Evolutionary conservation across 2,329 filamentous ascomycete species (phyloP).

Genomic region (Aspergillus hiratsukae): DNA sequence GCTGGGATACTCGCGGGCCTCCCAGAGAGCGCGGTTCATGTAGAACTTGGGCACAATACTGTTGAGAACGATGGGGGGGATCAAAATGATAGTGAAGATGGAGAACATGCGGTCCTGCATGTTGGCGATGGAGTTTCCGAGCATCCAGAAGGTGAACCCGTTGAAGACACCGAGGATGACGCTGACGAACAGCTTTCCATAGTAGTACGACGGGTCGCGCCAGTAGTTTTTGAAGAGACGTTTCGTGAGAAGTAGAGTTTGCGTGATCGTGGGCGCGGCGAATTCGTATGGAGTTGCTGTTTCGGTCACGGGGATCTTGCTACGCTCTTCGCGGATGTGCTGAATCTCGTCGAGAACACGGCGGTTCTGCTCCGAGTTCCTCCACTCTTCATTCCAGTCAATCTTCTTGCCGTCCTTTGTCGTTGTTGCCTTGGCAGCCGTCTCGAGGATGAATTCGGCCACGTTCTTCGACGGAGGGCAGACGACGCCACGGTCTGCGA

Average conservation of each 20-base stretch:
- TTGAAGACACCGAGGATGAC: conserved; percentile 73
- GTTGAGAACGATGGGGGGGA: conserved; percentile 70
- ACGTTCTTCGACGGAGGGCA: conserved; percentile 65
- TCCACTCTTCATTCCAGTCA: conserved; percentile 75
- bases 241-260: conserved; percentile 63
- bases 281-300: conserved; percentile 51
- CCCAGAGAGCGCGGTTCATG: conserved; percentile 67
- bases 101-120: conserved; percentile 79
- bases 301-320: conserved; percentile 44
- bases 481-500: conserved; percentile 59
- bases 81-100: conserved; percentile 59
- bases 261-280: conserved; percentile 59
- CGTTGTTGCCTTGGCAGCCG: conserved; percentile 55
- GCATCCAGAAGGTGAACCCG: conserved; percentile 71
- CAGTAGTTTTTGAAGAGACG: conserved; percentile 70
- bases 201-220: conserved; percentile 71
- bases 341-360: conserved; percentile 62
- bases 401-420: conserved; percentile 51
- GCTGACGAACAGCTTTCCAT: conserved; percentile 69
- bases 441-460: conserved; percentile 64
- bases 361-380: conserved; percentile 57
- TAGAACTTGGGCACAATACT: conserved; percentile 74
- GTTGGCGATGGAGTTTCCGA: conserved; percentile 61
- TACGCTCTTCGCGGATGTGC: conserved; percentile 56
- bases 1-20: conserved; percentile 66